Evolutionary conservation across 1,284 basidiomycete species (phyloP).

Genomic region (Sutorius eximius): DNA sequence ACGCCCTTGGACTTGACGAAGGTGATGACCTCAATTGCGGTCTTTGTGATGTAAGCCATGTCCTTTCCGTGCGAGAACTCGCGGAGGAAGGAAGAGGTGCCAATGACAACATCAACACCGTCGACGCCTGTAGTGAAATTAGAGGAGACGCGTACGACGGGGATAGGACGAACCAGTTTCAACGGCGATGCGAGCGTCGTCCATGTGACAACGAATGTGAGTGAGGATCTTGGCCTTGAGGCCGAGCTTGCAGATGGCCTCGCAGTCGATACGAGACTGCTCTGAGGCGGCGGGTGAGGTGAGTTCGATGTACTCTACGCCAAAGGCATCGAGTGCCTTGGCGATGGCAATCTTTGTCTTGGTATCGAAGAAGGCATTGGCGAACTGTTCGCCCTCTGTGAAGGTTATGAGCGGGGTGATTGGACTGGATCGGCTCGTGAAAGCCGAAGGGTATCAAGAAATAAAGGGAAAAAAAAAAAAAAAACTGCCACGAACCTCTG

Average conservation of each 20-base stretch:
- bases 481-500: slow-evolving; percentile 59
- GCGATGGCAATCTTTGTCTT: slow-evolving; percentile 99
- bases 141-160: neutral
- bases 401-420: slow-evolving; percentile 7
- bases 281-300: slow-evolving; percentile 98
- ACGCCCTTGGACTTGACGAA: slow-evolving; percentile 99
- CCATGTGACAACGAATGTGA: slow-evolving; percentile 99
- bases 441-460: neutral
- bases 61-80: slow-evolving; percentile 99
- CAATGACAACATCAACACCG: slow-evolving; percentile 99
- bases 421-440: slow-evolving; percentile 13
- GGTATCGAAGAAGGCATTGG: slow-evolving; percentile 99
- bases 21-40: slow-evolving; percentile 97
- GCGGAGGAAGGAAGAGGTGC: slow-evolving; percentile 97
- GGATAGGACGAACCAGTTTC: slow-evolving; percentile 78
- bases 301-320: slow-evolving; percentile 99
- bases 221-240: slow-evolving; percentile 97
- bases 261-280: slow-evolving; percentile 93
- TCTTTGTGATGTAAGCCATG: slow-evolving; percentile 99
- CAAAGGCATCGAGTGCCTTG: slow-evolving; percentile 94
- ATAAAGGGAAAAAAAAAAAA: neutral
- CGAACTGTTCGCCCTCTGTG: slow-evolving; percentile 97
- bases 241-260: slow-evolving; percentile 99
- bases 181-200: slow-evolving; percentile 97
- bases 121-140: slow-evolving; percentile 72